Evolutionary conservation across 257 asterid genomes (phyloP).

Genomic region (Fraxinus americana): DNA sequence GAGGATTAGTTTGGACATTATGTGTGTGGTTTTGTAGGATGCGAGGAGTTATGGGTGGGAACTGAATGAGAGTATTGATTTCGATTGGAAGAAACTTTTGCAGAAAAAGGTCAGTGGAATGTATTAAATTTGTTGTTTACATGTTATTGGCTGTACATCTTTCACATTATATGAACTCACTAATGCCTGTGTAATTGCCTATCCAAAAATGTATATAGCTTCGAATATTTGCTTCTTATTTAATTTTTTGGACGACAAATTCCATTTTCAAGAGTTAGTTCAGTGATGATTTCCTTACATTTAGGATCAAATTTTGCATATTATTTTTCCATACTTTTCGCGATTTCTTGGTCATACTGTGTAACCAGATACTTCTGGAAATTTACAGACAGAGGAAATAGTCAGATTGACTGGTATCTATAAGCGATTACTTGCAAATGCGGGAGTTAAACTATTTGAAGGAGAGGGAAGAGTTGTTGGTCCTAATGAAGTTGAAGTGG

Average conservation of each 20-base stretch:
- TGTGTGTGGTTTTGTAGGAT: slow-evolving; percentile 57
- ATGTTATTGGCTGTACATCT: background rate
- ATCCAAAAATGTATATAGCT: no score
- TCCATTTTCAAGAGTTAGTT: no score
- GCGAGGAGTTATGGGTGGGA: slow-evolving; percentile 98
- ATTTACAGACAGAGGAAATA: slow-evolving; percentile 85
- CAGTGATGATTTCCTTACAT: no score
- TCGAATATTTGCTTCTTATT: no score
- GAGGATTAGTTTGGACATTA: background rate
- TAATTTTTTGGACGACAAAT: no score
- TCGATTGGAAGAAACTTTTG: slow-evolving; percentile 94
- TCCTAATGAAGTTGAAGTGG: slow-evolving; percentile 91
- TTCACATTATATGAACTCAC: background rate
- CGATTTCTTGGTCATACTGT: background rate
- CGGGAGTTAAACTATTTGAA: slow-evolving; percentile 93
- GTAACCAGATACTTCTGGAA: background rate
- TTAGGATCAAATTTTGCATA: background rate
- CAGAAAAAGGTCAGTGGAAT: slow-evolving; percentile 72
- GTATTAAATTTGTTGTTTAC: background rate
- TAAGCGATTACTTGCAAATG: slow-evolving; percentile 80
- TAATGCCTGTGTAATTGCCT: background rate
- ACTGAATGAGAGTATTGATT: slow-evolving; percentile 68
- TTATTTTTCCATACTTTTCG: no score
- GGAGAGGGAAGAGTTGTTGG: slow-evolving; percentile 95
- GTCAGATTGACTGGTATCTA: slow-evolving; percentile 86